These are phyloP conservation scores for Rhinocladiella mackenziei DNA, from an alignment of 2,329 filamentous ascomycete species.

Conservation along the genomic window DNA sequence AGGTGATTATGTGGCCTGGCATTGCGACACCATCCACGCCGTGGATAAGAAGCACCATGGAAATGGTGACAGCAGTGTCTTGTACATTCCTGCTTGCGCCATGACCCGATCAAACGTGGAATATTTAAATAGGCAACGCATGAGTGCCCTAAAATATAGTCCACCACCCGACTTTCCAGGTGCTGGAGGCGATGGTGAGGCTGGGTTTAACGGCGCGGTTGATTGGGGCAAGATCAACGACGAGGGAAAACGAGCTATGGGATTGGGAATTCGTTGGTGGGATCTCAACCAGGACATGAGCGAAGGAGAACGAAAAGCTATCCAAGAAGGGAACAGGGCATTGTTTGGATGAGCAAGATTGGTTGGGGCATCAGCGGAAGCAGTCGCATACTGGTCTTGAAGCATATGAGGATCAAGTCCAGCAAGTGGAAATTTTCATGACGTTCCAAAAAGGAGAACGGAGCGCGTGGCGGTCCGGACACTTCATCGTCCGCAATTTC, in stretches of 20 bases:
- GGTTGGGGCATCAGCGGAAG: neutral
- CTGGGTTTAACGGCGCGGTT: constrained; percentile 38
- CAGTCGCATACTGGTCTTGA: no score
- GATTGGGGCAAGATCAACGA: constrained; percentile 39
- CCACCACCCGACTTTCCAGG: constrained; percentile 69
- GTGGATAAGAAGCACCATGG: constrained; percentile 77
- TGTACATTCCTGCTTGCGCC: constrained; percentile 87
- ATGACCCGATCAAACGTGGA: constrained; percentile 69
- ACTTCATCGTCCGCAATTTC: no score
- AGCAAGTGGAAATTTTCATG: no score
- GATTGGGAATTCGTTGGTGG: constrained; percentile 50
- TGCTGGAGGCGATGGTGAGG: constrained; percentile 42
- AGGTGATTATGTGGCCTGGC: constrained; percentile 65
- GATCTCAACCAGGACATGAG: constrained; percentile 45
- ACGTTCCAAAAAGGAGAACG: no score
- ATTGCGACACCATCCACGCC: constrained; percentile 58
- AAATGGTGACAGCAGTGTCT: constrained; percentile 68
- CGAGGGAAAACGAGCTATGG: constrained; percentile 55
- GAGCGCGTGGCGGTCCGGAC: no score
- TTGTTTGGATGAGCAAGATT: constrained; percentile 40
- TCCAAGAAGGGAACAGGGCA: constrained; percentile 53
- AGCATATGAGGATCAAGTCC: no score
- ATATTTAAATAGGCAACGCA: constrained; percentile 66
- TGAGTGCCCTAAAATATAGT: constrained; percentile 65
- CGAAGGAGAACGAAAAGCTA: constrained; percentile 48